These are phyloP conservation scores for Coemansia sp. DNA, from an alignment of 192 early-diverging fungal genomes.

Conservation along the genomic window DNA sequence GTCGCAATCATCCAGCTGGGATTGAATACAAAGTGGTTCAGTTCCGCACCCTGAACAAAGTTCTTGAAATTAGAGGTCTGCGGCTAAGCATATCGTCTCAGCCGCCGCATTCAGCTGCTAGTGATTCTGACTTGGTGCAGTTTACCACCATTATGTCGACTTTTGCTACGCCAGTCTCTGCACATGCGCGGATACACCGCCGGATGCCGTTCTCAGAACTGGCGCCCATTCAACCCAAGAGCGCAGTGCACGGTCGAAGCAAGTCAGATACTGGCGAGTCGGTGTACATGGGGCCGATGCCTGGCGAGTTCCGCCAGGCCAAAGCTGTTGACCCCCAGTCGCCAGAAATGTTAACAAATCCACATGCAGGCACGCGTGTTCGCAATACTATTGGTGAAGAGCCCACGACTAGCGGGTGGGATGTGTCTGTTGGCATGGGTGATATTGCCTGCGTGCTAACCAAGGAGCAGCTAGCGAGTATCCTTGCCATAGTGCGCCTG, in stretches of 20 bases:
- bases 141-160: conserved; percentile 27
- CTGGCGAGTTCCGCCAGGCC: conserved; percentile 48
- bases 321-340: conserved; percentile 15
- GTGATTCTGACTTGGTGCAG: neutral
- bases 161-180: conserved; percentile 29
- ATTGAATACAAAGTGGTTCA: conserved; percentile 49
- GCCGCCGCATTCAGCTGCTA: neutral
- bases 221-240: conserved; percentile 30
- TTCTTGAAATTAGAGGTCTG: conserved; percentile 35
- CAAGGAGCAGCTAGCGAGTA: conserved; percentile 24
- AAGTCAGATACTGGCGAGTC: conserved; percentile 21
- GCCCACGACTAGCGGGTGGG: conserved; percentile 49
- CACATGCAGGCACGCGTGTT: conserved; percentile 2
- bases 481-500: conserved; percentile 15
- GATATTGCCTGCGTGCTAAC: conserved; percentile 43
- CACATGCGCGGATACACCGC: conserved; percentile 50
- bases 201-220: conserved; percentile 53
- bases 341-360: neutral
- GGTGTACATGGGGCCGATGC: conserved; percentile 53
- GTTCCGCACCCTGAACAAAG: conserved; percentile 45
- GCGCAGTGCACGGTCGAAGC: conserved; percentile 2
- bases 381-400: conserved; percentile 44
- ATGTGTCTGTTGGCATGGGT: conserved; percentile 26
- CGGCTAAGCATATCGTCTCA: conserved; percentile 18
- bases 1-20: conserved; percentile 32